Conservation (phyloP, 2,329 filamentous ascomycete genomes). For the Harringtonia lauricola region DNA sequence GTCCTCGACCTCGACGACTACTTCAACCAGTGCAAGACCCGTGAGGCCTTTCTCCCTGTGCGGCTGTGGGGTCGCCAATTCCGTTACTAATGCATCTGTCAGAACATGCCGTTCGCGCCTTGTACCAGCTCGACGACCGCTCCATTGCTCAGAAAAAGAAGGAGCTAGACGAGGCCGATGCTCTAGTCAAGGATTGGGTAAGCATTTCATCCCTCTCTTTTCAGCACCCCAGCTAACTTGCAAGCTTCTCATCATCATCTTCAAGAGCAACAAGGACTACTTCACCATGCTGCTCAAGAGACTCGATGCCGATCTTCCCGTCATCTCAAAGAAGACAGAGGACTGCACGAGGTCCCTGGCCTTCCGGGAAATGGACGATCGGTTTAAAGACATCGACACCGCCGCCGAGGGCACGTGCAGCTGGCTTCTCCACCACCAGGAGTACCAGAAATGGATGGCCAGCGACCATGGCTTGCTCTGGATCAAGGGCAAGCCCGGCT, state of each 20-base stretch:
- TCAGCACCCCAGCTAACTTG: too few relatives aligned
- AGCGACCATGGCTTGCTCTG: constrained; percentile 19
- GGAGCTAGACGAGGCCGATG: neutral
- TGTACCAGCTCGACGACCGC: neutral
- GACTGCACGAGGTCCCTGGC: neutral
- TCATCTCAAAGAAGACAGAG: neutral
- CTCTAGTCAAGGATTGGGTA: neutral
- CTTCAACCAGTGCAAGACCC: neutral
- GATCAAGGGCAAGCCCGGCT: constrained; percentile 26
- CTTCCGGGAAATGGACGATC: neutral
- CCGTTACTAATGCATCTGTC: neutral
- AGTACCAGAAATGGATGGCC: constrained; percentile 8
- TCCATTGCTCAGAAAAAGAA: neutral
- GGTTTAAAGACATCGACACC: neutral
- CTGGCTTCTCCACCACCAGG: constrained; percentile 9
- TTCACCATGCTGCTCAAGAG: neutral
- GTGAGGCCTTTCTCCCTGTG: neutral
- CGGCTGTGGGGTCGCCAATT: too few relatives aligned
- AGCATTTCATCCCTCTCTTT: too few relatives aligned
- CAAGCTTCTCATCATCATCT: neutral
- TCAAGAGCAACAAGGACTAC: neutral
- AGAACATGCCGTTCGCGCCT: neutral
- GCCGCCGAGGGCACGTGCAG: constrained; percentile 3
- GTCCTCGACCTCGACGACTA: neutral
- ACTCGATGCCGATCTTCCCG: neutral